These are phyloP conservation scores for Aureobasidium pullulans DNA, from an alignment of 2,329 filamentous ascomycete species.

Conservation along the genomic window DNA sequence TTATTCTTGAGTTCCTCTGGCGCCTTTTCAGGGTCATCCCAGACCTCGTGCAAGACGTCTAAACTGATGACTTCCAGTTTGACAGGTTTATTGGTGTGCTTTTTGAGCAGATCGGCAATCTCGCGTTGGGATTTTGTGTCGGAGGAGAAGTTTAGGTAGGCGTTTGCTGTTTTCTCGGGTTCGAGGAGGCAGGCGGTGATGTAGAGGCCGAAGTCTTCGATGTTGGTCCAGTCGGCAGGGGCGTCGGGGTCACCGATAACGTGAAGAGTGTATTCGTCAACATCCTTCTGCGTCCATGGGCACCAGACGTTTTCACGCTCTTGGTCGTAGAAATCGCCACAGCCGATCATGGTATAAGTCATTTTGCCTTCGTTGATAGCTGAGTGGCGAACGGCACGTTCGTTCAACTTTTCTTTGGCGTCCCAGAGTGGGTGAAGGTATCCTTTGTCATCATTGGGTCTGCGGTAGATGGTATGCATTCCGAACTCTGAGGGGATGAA, in stretches of 20 bases:
- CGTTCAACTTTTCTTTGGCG: conserved; percentile 17
- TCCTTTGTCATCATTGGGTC: conserved; percentile 17
- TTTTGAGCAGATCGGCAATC: conserved; percentile 17
- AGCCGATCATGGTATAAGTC: conserved; percentile 27
- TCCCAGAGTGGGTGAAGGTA: conserved; percentile 21
- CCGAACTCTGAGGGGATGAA: conserved; percentile 15
- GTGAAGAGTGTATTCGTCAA: conserved; percentile 20
- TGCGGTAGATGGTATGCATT: conserved; percentile 19
- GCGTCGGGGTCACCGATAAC: conserved; percentile 22
- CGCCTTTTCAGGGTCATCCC: conserved; percentile 13
- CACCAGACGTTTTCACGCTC: conserved; percentile 23
- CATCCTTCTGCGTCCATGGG: conserved; percentile 21
- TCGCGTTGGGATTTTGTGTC: conserved; percentile 21
- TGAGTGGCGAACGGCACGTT: conserved; percentile 19
- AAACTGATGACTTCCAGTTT: conserved; percentile 1
- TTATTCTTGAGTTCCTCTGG: conserved; percentile 16
- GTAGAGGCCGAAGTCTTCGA: conserved; percentile 23
- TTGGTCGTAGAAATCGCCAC: conserved; percentile 28
- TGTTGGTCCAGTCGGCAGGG: conserved; percentile 21
- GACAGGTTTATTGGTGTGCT: not conserved
- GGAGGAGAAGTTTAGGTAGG: conserved; percentile 21
- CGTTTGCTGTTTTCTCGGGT: conserved; percentile 21
- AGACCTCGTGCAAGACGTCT: conserved; percentile 20
- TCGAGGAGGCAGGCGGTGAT: conserved; percentile 22
- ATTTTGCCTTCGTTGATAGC: conserved; percentile 21